Evolutionary conservation across 768 basidiomycete species (phyloP), one percentile per base, ranked within the genome.

Genomic region (Psilocybe sp.): DNA sequence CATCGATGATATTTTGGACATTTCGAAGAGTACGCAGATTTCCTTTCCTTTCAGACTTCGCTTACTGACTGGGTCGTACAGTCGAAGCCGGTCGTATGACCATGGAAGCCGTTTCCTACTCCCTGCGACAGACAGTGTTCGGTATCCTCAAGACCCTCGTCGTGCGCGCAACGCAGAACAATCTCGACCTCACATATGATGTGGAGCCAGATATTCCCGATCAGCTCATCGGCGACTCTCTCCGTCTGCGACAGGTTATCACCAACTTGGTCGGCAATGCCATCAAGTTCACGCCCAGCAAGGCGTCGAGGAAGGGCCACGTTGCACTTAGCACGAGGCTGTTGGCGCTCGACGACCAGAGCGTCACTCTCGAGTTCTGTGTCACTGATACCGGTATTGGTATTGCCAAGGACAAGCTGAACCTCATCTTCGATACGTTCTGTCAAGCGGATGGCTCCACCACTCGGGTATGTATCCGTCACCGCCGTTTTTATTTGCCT

Each of bases 11-110:
- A 98, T 99, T 58, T 80, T 98, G 76, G 97, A 99, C 78, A 98
- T 98, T 55, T 98, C 95, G 14, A 99, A 99, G 81, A 98, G 95
- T 97, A 59, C 49, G 92, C 80, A 18, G 6, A 28, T 39, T 28
- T 32, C 35, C 44, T 31, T n/a, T 39, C 4, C 14, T n/a, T 13
- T 23, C 32, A 16, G 28, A 37, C n/a, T 35, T 34, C 34, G 13
- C 15, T 42, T 44, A 42, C 48, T 60, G 51, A 55, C 59, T 43
- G 44, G 4, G n/a, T 18, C 33, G 36, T 57, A 7, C 59, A 97
- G 95, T 98, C 62, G 97, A 99, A 70, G 97, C 96, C 36, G 97
- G 97, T 40, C 89, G 96, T 11, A 99, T 99, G 97, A 98, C 94
- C 2, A 97, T 99, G 89, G 97, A 99, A 70, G 87, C 92, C 23